Base-by-base conservation (phyloP, 2,329 filamentous ascomycete species). In the Aulographum hederae region DNA sequence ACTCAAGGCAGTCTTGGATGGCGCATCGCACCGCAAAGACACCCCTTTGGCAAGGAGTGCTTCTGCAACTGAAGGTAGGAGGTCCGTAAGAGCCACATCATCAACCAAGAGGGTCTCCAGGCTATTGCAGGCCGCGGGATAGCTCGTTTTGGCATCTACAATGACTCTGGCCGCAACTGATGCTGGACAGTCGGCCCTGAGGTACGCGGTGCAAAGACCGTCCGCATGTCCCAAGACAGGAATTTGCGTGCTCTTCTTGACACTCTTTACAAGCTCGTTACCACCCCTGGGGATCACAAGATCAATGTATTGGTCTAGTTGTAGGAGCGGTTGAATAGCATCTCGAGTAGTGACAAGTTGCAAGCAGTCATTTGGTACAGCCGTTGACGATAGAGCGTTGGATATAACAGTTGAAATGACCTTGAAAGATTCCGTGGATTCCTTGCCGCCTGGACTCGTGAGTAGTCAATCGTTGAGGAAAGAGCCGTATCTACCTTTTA, bases 171-270 rank as follows among this genome's bases (percentile, higher is more conserved):
- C 66, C 10, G 82, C 80, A 56, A 80, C 75, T 27, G 65, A 58
- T 25, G 63, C 55, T 43, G 91, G 76, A 30, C 80, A 85, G 35
- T 82, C 79, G 8, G 65, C 62, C 45, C 89, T 78, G 32, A 98
- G 65, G 54, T 89, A 98, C 39, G 82, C 72, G 38, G 73, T 69
- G 58, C 89, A 98, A 35, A 95, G 67, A 21, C 89, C 89, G 51
- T 98, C 89, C 16, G 89, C 89, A 51, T 98, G 89, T 38, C 89
- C 89, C 16, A 98, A 71, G 1, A 98, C 89, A 2, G 89, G 89
- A 43, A 98, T 95, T 48, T 81, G 81, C 32, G 89, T 94, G 40
- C 78, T 77, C 28, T 73, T 68, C 56, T 95, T 94, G 55, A 94
- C 82, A 54, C 81, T 81, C 29, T 78, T 69, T 26, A 94, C 85